Conservation (phyloP, 768 basidiomycete genomes). For the Gymnopilus junonius region DNA sequence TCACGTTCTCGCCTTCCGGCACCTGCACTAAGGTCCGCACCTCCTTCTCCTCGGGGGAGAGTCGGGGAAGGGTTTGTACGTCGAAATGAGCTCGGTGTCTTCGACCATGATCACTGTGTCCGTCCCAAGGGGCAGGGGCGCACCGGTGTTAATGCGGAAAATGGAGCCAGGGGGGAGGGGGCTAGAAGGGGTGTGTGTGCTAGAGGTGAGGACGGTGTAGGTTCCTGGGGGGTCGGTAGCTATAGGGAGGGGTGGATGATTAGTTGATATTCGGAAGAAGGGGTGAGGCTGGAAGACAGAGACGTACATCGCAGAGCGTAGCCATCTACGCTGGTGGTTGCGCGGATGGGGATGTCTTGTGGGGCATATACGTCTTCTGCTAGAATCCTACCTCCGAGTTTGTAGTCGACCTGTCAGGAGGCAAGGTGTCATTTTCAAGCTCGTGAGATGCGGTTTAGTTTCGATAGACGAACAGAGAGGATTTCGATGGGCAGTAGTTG, state of each 20-base stretch:
- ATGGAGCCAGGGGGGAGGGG: slow-evolving; percentile 54
- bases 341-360: slow-evolving; percentile 61
- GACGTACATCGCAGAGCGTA: slow-evolving; percentile 77
- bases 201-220: slow-evolving; percentile 69
- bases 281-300: background rate
- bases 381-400: slow-evolving; percentile 70
- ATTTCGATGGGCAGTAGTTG: slow-evolving; percentile 42
- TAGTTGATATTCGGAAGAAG: background rate
- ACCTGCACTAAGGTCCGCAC: slow-evolving; percentile 72
- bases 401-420: slow-evolving; percentile 53
- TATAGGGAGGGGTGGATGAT: background rate
- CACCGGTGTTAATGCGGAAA: slow-evolving; percentile 88
- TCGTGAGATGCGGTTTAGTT: slow-evolving; percentile 13
- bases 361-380: slow-evolving; percentile 76
- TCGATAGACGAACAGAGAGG: slow-evolving; percentile 40
- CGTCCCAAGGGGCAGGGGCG: slow-evolving; percentile 72
- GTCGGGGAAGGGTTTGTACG: slow-evolving; percentile 38
- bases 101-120: slow-evolving; percentile 93
- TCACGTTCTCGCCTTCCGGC: slow-evolving; percentile 69
- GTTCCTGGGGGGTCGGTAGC: slow-evolving; percentile 66
- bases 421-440: background rate
- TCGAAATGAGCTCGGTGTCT: slow-evolving; percentile 78
- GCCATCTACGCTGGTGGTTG: slow-evolving; percentile 87
- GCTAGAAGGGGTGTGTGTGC: slow-evolving; percentile 50
- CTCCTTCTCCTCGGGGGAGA: slow-evolving; percentile 65